Evolutionary conservation across 345 rosid species (phyloP), one percentile per base, ranked within the genome.

Genomic region (thale cress (Arabidopsis thaliana)): DNA sequence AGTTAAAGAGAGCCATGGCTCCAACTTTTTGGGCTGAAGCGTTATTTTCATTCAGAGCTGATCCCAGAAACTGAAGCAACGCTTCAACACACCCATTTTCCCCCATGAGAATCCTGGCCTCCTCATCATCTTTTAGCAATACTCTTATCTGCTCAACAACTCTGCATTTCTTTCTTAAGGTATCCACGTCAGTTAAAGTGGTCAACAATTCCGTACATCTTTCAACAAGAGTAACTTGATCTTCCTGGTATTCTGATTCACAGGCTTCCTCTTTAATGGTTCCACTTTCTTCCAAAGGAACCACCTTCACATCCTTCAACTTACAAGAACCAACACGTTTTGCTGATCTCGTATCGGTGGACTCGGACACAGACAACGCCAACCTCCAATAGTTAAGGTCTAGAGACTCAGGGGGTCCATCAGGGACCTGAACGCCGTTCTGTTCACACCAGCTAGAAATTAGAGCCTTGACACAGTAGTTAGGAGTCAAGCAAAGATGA

Each of bases 1-100:
- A 91, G 80, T 95, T 95, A 74, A 95, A 95, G 28, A 95, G 88
- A 69, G 99, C 96, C 99, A 95, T 87, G 32, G 99, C 96, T 51
- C 97, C 99, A 74, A 80, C 79, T 77, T 87, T 94, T 81, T 87
- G 91, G 56, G 91, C 93, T 71, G 63, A 10, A 52, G 71, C 71
- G 64, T 87, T 77, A 62, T 78, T 80, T 42, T 81, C 86, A 61
- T 48, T 74, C 32, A 89, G 81, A 53, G 91, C 90, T 64, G 77
- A 84, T 80, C 82, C 72, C 1, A 95, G 87, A 82, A 92, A 95
- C 71, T 76, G 85, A 67, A 90, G 65, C 63, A 92, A 81, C 24
- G 85, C 94, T 69, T 86, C 91, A 65, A 90, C 91, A 72, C 90
- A 95, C 42, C 99, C 98, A 73, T 89, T 89, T 46, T 83, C 87